Base-by-base conservation (phyloP, 306 rosid genomes). In the Sesbania bispinosa region DNA sequence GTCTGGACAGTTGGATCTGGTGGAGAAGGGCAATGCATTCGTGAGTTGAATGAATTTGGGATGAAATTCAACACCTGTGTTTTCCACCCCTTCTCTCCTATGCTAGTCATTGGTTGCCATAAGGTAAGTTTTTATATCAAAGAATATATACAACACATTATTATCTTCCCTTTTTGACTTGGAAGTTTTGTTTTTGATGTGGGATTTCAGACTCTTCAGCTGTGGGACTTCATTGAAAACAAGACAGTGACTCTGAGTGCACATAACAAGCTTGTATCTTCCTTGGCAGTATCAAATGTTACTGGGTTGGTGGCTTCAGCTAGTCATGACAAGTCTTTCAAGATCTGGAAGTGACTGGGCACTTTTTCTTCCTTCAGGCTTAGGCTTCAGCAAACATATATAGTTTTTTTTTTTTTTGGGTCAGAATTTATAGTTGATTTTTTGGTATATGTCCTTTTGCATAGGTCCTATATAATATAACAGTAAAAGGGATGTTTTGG, bases 221-320 rank as follows among this genome's bases (percentile, higher is more conserved):
- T 93, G 53, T 88, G 97, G 98, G 83, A 93, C 84, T 84, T 72
- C 75, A 13, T 59, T 0, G 81, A 79, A 76, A 85, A 80, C 68
- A 84, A 87, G 83, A 84, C 81, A 39, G 63, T 78, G 84, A 68
- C 81, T 16, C 0, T 82, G 18, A 78, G 0, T 29, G 97, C 93
- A 6, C 97, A 88, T 26, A 96, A 85, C 48, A 71, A 87, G 30
- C 77, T 74, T 39, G 84, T 90, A 20, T 79, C 97, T 20, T 76
- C 90, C 11, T 62, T 90, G 85, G 93, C 96, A 10, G 89, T 72
- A 6, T 87, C 97, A 16, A 73, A 42, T 24, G 80, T 48, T 55
- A 55, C 79, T 11, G 89, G 90, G 24, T 26, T 92, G 78, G 75
- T 92, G 61, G 97, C 96, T 75, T 87, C 97, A 18, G 82, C 86